Evolutionary conservation across 73 alveolate species (phyloP), one percentile per base, ranked within the genome.

Genomic region (Paramecium sonneborni): DNA sequence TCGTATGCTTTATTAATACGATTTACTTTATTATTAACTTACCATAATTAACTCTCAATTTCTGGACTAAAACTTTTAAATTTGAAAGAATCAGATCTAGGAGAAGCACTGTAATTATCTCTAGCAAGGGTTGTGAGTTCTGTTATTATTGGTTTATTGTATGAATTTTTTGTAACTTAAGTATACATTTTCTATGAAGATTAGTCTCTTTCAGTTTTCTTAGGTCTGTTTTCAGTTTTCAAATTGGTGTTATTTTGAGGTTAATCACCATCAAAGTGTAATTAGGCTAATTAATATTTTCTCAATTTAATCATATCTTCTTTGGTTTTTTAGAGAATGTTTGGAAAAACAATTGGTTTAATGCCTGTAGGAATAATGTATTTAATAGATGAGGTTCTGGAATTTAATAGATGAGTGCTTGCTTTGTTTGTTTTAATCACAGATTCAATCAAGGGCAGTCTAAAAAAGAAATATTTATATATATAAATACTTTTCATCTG

Each of bases 31-130:
- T 72, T 72, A 5, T 32, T 72, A 5, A 72, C 44, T 8, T 72
- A 18, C 86, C 86, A 72, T 35, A 72, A 15, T 72, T 32, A 72
- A 7, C 57, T 41, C 24, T 62, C 84, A 62, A 62, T 32, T 32
- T 62, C 84, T 62, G 84, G 84, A 26, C 84, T 62, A 23, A 62
- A 32, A 62, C 84, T 62, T 26, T 44, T 62, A 62, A 62, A 62
- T 62, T 62, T 62, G 14, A 62, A 62, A 3, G 84, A 62, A 28
- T 62, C 84, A 5, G 84, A 62, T 30, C 84, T 26, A 23, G 84
- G 84, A 11, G 84, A 62, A 62, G 44, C 44, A 32, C 84, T 62
- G 24, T 62, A 62, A 26, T 62, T 62, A 30, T 62, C 84, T 32
- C 44, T 30, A 9, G 84, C 84, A 12, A 62, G 44, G 3, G 44